Evolutionary conservation across 2,329 filamentous ascomycete species (phyloP).

Genomic region (Aspergillus neotritici): DNA sequence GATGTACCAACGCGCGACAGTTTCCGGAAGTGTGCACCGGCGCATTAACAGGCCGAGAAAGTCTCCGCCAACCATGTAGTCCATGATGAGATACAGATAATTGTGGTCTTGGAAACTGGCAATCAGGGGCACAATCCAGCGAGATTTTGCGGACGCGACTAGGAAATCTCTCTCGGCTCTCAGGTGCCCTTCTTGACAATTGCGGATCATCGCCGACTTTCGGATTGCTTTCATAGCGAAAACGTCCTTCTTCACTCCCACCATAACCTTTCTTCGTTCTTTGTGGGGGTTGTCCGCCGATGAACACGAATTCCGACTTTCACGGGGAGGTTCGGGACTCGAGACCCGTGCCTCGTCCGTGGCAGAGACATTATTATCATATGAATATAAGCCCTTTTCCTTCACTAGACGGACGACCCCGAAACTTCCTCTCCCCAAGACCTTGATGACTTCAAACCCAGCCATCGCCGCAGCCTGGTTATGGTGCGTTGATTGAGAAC

Average conservation of each 20-base stretch:
- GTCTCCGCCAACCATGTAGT: slow-evolving; percentile 95
- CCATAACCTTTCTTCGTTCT: slow-evolving; percentile 26
- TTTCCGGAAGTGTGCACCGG: slow-evolving; percentile 75
- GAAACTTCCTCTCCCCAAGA: slow-evolving; percentile 90
- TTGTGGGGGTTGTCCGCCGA: slow-evolving; percentile 3
- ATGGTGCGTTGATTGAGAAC: slow-evolving; percentile 41
- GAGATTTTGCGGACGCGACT: slow-evolving; percentile 78
- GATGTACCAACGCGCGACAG: slow-evolving; percentile 75
- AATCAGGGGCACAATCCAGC: slow-evolving; percentile 83
- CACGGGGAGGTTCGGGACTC: too few species aligned
- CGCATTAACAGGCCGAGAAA: slow-evolving; percentile 83
- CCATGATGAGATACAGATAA: slow-evolving; percentile 91
- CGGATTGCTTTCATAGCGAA: slow-evolving; percentile 97
- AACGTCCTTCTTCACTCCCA: slow-evolving; percentile 50
- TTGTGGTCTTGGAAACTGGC: slow-evolving; percentile 81
- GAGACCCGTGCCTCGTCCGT: too few species aligned
- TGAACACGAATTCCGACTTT: too few species aligned
- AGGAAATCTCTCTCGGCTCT: slow-evolving; percentile 89
- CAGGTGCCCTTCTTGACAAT: slow-evolving; percentile 86
- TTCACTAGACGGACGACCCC: slow-evolving; percentile 83
- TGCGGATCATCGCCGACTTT: slow-evolving; percentile 87
- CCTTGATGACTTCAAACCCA: slow-evolving; percentile 73
- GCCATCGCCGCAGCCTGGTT: slow-evolving; percentile 50
- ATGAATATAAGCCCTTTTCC: slow-evolving; percentile 45
- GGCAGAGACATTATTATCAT: too few species aligned